phyloP scores from a whole-genome alignment of 352 stramenopile genomes.

The Pythium rhizo-oryzae region DNA sequence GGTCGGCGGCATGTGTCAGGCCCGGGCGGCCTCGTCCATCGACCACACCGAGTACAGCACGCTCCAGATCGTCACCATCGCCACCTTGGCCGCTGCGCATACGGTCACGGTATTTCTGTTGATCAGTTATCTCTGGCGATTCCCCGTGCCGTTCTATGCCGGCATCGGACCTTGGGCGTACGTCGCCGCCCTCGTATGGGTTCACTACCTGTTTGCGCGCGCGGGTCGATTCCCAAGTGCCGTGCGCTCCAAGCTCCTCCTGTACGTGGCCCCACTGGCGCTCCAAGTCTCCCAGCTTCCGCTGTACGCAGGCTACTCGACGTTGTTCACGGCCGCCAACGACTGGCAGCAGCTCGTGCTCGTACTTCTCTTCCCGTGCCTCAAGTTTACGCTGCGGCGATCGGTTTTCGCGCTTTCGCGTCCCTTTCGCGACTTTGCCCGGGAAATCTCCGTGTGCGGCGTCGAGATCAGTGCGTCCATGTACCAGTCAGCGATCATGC shows the following conservation, averaged over 20 bases:
- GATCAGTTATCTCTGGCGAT: background rate
- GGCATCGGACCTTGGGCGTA: background rate
- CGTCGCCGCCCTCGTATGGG: background rate
- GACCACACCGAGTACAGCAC: background rate
- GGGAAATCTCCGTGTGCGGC: background rate
- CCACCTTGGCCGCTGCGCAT: background rate
- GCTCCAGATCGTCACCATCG: background rate
- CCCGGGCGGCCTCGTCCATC: background rate
- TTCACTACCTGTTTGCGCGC: background rate
- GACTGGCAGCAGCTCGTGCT: background rate
- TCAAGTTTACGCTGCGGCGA: background rate
- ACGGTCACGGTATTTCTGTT: background rate
- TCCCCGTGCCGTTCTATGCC: conserved; percentile 1
- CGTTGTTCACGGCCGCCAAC: background rate
- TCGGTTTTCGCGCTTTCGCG: background rate
- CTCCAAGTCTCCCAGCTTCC: background rate
- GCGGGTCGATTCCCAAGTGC: background rate
- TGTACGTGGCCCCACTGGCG: background rate
- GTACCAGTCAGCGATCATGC: conserved; percentile 4
- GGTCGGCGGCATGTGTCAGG: background rate
- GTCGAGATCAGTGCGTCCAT: conserved; percentile 2
- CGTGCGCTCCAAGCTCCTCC: background rate
- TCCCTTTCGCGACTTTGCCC: background rate
- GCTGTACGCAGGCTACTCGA: background rate
- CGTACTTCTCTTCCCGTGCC: background rate